Percentiles rank a stretch among this genome's conserved stretches.
Evolutionary conservation across 306 rosid genomes (phyloP).

Genomic region (Citrullus mucosospermus): DNA sequence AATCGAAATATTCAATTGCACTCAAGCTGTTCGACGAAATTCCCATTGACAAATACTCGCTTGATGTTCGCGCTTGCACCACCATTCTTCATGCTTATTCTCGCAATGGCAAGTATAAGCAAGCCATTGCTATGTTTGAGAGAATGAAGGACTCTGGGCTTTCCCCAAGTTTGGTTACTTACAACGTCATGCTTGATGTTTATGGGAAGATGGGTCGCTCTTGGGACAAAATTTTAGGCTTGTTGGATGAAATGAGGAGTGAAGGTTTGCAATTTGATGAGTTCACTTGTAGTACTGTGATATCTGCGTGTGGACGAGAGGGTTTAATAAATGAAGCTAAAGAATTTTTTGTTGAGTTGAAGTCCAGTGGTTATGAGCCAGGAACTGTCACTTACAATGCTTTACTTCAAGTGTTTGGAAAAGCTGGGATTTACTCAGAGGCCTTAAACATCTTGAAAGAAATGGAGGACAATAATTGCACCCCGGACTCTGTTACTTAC

Average conservation of each 20-base stretch:
- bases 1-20: slow-evolving; percentile 77
- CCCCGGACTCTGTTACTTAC: slow-evolving; percentile 69
- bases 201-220: slow-evolving; percentile 96
- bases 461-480: slow-evolving; percentile 69
- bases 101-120: slow-evolving; percentile 57
- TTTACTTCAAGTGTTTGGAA: slow-evolving; percentile 72
- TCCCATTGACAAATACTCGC: slow-evolving; percentile 60
- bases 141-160: slow-evolving; percentile 59
- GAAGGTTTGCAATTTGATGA: slow-evolving; percentile 71
- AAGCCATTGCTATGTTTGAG: slow-evolving; percentile 57
- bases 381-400: slow-evolving; percentile 84
- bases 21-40: slow-evolving; percentile 63
- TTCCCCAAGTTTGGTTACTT: slow-evolving; percentile 82
- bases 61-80: slow-evolving; percentile 69
- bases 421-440: slow-evolving; percentile 73
- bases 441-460: slow-evolving; percentile 69
- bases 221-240: slow-evolving; percentile 55
- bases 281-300: slow-evolving; percentile 88
- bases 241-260: slow-evolving; percentile 68
- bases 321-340: slow-evolving; percentile 79
- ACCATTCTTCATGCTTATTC: slow-evolving; percentile 68
- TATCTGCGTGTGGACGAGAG: slow-evolving; percentile 85
- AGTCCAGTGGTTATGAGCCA: slow-evolving; percentile 55
- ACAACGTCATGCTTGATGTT: slow-evolving; percentile 90
- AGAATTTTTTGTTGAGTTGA: slow-evolving; percentile 51